A percentile compares a stretch with the other conserved stretches of the same genome.
Conservation (phyloP, 371 early-diverging fungal genomes). For the Aphelidium insulamus region DNA sequence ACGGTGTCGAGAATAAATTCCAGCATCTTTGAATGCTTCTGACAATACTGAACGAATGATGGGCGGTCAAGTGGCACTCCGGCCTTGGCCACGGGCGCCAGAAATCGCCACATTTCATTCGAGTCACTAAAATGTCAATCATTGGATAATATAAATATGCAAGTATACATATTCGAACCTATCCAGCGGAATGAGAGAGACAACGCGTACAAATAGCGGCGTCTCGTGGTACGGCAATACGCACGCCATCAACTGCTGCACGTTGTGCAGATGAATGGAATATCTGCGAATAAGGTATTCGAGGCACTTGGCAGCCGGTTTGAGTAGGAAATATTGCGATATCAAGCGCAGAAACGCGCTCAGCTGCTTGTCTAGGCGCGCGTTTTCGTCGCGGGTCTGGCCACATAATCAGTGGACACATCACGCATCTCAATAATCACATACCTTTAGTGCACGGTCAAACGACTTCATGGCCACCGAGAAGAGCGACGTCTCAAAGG, state of each 20-base stretch:
- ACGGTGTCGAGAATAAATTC: slow-evolving; percentile 36
- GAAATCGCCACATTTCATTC: slow-evolving; percentile 47
- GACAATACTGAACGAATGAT: slow-evolving; percentile 28
- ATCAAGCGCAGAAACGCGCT: slow-evolving; percentile 40
- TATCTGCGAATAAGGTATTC: slow-evolving; percentile 88
- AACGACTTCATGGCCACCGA: slow-evolving; percentile 49
- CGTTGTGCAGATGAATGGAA: slow-evolving; percentile 63
- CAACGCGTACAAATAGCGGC: slow-evolving; percentile 55
- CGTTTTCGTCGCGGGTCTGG: slow-evolving; percentile 53
- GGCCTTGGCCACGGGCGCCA: slow-evolving; percentile 28
- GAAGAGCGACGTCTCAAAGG: slow-evolving; percentile 55
- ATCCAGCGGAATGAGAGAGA: slow-evolving; percentile 43
- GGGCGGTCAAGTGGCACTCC: slow-evolving; percentile 32
- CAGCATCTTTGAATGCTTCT: slow-evolving; percentile 31
- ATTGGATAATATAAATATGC: background rate
- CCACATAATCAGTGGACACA: background rate
- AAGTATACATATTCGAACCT: slow-evolving; percentile 23
- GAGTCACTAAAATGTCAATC: too few relatives aligned
- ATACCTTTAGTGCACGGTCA: slow-evolving; percentile 49
- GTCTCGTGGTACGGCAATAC: slow-evolving; percentile 85
- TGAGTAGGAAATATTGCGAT: slow-evolving; percentile 58
- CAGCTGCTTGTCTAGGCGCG: slow-evolving; percentile 48
- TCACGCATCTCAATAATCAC: slow-evolving; percentile 7
- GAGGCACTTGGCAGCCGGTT: slow-evolving; percentile 57
- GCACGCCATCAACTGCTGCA: slow-evolving; percentile 45